A percentile compares a stretch with the other conserved stretches of the same genome.
These are phyloP conservation scores for Chlorella sp. DNA, from an alignment of 139 green algal species.

Conservation along the genomic window DNA sequence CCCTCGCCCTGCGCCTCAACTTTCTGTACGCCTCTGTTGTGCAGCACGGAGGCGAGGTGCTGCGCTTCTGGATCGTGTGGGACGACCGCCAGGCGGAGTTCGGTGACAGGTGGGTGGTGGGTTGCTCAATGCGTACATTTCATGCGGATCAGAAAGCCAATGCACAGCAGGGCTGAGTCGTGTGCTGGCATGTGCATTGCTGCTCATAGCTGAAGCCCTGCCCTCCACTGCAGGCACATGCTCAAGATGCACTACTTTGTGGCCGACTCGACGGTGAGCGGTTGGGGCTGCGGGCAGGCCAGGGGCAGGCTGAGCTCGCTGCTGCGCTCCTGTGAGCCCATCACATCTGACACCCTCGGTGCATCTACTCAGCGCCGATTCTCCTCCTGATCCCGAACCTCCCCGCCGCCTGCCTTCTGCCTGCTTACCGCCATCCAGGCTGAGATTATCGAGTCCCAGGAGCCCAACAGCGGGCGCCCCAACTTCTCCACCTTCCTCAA, in stretches of 20 bases:
- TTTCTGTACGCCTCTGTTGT: no score
- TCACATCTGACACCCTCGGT: neutral
- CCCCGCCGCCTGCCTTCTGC: neutral
- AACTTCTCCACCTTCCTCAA: conserved; percentile 90
- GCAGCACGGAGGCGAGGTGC: conserved; percentile 59
- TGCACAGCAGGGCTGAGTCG: neutral
- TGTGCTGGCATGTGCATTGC: neutral
- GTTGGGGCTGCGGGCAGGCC: neutral
- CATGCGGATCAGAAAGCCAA: no score
- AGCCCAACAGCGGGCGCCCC: conserved; percentile 84
- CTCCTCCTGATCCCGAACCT: neutral
- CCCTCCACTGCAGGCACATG: conserved; percentile 44
- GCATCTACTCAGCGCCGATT: neutral
- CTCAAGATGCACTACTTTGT: conserved; percentile 95
- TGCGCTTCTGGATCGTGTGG: conserved; percentile 92
- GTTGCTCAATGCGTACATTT: neutral
- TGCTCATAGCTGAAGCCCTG: neutral
- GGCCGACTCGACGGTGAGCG: conserved; percentile 21
- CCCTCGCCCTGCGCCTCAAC: no score
- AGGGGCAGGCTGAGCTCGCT: neutral
- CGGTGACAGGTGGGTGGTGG: conserved; percentile 65
- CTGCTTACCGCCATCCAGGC: conserved; percentile 44
- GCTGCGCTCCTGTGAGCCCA: neutral
- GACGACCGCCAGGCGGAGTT: conserved; percentile 81
- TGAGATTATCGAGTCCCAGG: conserved; percentile 89